Evolutionary conservation across 2,329 filamentous ascomycete genomes (phyloP), one percentile per base, ranked within the genome.

Genomic region (Pseudocercospora fijiensis): DNA sequence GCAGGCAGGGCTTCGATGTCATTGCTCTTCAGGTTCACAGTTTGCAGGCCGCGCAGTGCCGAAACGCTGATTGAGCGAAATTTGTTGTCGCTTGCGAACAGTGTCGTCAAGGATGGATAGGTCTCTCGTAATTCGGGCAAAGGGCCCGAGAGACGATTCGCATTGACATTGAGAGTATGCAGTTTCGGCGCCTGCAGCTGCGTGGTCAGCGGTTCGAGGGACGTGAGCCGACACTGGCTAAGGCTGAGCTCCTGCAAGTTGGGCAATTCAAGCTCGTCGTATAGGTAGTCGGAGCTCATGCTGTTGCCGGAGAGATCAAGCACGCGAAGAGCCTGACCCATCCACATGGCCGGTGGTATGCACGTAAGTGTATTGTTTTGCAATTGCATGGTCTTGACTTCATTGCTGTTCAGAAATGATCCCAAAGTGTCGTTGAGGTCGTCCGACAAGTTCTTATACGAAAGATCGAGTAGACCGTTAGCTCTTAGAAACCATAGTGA

Each of bases 1-100:
- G 93, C 90, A 65, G 95, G 91, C 13, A 98, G 80, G 53, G 86
- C 85, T n/a, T 85, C 85, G 66, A 98, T 91, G 57, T 94, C 89
- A 73, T 98, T 98, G 76, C 92, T 93, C 68, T 86, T 87, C 8
- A 92, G 86, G 74, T 96, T 91, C 2, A 96, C 85, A 4, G 90
- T 84, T 67, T 86, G 86, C 62, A 97, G 76, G 0, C 94, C 93
- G 57, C 84, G 83, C 41, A 97, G 86, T 9, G 87, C 82, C 9
- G 92, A 88, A 0, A 91, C 88, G 1, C 89, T 85, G 52, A 76
- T 60, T 13, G 89, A 88, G 5, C 84, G 81, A 57, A 97, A 84
- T 67, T 88, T 87, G 75, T 98, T 98, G 76, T 96, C 92, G 3
- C 88, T 85, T 1, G 87, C 88, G 18, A 94, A 80, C 9, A 98